Evolutionary conservation across 805 yeast species (phyloP).

Genomic region (Candida berthetii): DNA sequence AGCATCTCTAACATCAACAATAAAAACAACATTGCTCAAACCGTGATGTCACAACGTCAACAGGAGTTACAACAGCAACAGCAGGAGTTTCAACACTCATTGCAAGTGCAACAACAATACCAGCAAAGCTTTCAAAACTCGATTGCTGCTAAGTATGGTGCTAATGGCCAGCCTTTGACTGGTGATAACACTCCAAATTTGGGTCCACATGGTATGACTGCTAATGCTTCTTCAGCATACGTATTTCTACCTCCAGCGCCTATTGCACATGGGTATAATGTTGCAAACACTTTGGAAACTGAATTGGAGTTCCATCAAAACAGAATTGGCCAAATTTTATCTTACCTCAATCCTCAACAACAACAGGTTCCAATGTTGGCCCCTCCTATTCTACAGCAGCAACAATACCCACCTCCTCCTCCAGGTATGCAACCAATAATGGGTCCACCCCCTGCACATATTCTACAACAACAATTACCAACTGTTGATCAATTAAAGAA

Average conservation of each 20-base stretch:
- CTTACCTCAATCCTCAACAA: conserved; percentile 3
- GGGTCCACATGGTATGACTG: neutral
- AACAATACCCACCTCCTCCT: neutral
- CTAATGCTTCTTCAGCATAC: neutral
- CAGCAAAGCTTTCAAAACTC: conserved; percentile 13
- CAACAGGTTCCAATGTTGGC: neutral
- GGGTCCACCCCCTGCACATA: neutral
- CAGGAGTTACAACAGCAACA: conserved; percentile 10
- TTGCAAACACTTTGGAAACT: conserved; percentile 6
- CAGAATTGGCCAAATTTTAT: conserved; percentile 7
- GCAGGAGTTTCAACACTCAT: conserved; percentile 12
- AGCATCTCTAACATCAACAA: neutral
- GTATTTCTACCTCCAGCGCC: neutral
- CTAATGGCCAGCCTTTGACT: conserved; percentile 8
- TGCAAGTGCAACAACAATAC: conserved; percentile 11
- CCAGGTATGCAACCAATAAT: neutral
- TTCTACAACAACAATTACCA: neutral
- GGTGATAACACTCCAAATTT: neutral
- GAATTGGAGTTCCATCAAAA: conserved; percentile 9
- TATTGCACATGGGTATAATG: conserved; percentile 5
- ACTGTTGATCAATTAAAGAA: neutral
- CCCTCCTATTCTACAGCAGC: neutral
- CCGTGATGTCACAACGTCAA: conserved; percentile 5
- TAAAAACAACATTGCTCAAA: neutral
- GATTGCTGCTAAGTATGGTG: conserved; percentile 17